A percentile compares a stretch with the other conserved stretches of the same genome.
phyloP scores from a whole-genome alignment of 2,329 filamentous ascomycete species.

The Tolypocladium nubicola region DNA sequence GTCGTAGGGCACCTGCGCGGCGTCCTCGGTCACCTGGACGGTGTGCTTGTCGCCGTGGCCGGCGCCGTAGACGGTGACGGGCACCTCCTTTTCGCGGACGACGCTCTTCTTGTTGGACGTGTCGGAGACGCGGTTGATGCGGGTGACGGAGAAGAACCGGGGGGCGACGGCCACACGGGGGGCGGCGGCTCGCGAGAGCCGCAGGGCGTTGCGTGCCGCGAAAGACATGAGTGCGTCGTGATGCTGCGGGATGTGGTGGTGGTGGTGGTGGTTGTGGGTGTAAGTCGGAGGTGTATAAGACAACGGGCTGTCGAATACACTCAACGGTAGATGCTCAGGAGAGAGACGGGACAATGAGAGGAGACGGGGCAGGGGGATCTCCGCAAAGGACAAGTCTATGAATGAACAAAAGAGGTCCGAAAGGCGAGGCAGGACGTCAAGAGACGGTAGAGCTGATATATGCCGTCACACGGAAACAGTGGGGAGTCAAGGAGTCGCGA shows the following conservation, averaged over 20 bases:
- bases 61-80: constrained; percentile 40
- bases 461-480: background rate
- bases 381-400: background rate
- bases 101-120: constrained; percentile 38
- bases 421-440: background rate
- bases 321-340: background rate
- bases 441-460: background rate
- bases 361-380: background rate
- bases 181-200: constrained; percentile 19
- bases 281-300: background rate
- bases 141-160: constrained; percentile 23
- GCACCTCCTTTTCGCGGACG: constrained; percentile 46
- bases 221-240: constrained; percentile 20
- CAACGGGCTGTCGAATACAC: background rate
- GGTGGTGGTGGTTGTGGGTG: background rate
- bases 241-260: background rate
- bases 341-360: background rate
- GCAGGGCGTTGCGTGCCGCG: constrained; percentile 22
- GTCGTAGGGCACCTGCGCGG: constrained; percentile 31
- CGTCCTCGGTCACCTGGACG: constrained; percentile 36
- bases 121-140: constrained; percentile 21
- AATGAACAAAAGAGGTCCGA: background rate
- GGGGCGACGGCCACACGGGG: constrained; percentile 11
- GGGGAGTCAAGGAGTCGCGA: background rate
- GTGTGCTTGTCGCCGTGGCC: constrained; percentile 44